Evolutionary conservation across 768 basidiomycete genomes (phyloP).

Genomic region (Dictyophora rubrovolvata): DNA sequence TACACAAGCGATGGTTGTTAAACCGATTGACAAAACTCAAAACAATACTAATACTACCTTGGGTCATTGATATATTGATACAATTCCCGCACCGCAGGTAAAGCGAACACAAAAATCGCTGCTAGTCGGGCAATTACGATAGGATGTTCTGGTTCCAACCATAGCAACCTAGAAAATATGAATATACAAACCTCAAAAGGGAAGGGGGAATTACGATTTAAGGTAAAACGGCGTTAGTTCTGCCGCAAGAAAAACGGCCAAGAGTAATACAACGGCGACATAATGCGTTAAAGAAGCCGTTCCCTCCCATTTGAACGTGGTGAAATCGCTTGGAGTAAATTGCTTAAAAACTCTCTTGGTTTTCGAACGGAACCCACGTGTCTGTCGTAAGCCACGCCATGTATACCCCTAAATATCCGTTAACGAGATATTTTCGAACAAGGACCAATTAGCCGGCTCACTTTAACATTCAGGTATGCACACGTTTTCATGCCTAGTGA

Average conservation of each 20-base stretch:
- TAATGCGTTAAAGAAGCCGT: constrained; percentile 71
- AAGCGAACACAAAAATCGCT: constrained; percentile 74
- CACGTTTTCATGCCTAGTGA: constrained; percentile 73
- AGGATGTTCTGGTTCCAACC: constrained; percentile 89
- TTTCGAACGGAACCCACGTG: constrained; percentile 67
- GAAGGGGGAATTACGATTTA: constrained; percentile 29
- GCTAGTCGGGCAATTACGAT: constrained; percentile 64
- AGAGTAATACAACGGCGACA: constrained; percentile 59
- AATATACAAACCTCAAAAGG: constrained; percentile 5
- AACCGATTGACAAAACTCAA: not conserved
- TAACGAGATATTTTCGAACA: constrained; percentile 6
- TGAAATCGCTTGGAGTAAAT: constrained; percentile 83
- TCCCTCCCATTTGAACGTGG: constrained; percentile 78
- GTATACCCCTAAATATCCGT: constrained; percentile 51
- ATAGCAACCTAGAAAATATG: constrained; percentile 44
- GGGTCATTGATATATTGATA: constrained; percentile 78
- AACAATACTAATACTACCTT: constrained; percentile 38
- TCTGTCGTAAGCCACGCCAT: constrained; percentile 77
- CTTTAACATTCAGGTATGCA: constrained; percentile 82
- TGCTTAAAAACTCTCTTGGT: constrained; percentile 72
- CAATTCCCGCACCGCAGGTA: constrained; percentile 76
- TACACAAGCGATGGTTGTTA: constrained; percentile 19
- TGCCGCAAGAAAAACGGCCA: constrained; percentile 72
- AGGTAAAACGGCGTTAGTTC: constrained; percentile 85
- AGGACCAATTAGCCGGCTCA: constrained; percentile 19